Percentiles rank a stretch among this genome's conserved stretches.
Evolutionary conservation across 2,329 filamentous ascomycete species (phyloP).

Genomic region (Byssoonygena ceratinophila): DNA sequence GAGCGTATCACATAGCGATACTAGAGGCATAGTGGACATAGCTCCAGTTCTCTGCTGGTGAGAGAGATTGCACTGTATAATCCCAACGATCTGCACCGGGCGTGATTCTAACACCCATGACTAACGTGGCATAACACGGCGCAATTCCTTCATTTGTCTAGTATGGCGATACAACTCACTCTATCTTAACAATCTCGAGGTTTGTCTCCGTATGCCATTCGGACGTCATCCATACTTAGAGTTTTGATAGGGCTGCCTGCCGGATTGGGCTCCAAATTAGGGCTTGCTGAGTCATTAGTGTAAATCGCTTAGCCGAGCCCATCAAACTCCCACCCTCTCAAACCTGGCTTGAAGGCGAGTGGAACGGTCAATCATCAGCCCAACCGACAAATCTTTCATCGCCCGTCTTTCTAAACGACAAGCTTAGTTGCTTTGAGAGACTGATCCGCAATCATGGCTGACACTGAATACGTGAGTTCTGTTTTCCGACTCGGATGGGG

Average conservation of each 20-base stretch:
- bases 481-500: background rate
- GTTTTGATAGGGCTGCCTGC: slow-evolving; percentile 11
- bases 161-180: too few relatives aligned
- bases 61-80: too few relatives aligned
- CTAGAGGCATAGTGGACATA: too few relatives aligned
- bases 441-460: slow-evolving; percentile 64
- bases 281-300: slow-evolving; percentile 29
- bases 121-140: too few relatives aligned
- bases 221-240: background rate
- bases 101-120: too few relatives aligned
- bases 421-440: slow-evolving; percentile 37
- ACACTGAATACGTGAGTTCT: slow-evolving; percentile 71
- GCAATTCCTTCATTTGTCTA: too few relatives aligned
- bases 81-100: too few relatives aligned
- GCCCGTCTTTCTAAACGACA: slow-evolving; percentile 38
- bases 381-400: slow-evolving; percentile 29
- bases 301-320: slow-evolving; percentile 36
- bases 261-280: slow-evolving; percentile 23
- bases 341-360: slow-evolving; percentile 12
- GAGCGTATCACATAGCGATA: too few relatives aligned
- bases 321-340: slow-evolving; percentile 19
- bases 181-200: too few relatives aligned
- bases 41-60: too few relatives aligned
- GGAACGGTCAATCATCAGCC: slow-evolving; percentile 17
- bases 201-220: too few relatives aligned